Percentiles rank a stretch among this genome's conserved stretches.
phyloP scores from a whole-genome alignment of 2,329 filamentous ascomycete genomes.

The Hyphodiscus sp. region DNA sequence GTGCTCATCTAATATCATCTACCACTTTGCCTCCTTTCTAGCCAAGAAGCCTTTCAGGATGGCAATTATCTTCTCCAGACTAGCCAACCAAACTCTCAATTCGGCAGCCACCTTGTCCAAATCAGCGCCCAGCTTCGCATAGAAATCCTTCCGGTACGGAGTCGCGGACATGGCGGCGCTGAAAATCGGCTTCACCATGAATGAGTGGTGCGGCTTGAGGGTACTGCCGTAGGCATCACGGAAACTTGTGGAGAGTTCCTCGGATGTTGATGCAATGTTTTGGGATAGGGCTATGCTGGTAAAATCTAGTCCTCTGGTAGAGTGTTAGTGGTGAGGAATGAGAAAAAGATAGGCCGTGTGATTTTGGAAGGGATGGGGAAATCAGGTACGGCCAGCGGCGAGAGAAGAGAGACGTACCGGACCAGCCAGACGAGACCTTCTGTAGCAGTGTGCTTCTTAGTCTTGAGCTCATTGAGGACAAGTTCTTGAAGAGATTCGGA shows the following conservation, averaged over 20 bases:
- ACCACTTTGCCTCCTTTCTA: conserved; percentile 41
- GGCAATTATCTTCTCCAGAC: conserved; percentile 69
- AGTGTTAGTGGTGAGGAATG: too few species aligned
- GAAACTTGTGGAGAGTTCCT: conserved; percentile 86
- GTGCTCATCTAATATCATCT: conserved; percentile 9
- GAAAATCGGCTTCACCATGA: conserved; percentile 88
- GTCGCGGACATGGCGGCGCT: conserved; percentile 86
- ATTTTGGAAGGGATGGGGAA: background rate
- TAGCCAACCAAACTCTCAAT: conserved; percentile 65
- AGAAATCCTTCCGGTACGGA: conserved; percentile 92
- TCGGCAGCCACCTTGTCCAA: conserved; percentile 55
- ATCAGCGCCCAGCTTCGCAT: conserved; percentile 72
- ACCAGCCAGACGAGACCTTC: conserved; percentile 89
- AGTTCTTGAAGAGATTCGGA: conserved; percentile 84
- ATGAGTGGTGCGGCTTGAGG: conserved; percentile 86
- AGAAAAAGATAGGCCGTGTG: background rate
- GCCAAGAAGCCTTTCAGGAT: conserved; percentile 64
- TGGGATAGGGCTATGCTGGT: conserved; percentile 76
- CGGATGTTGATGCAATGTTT: conserved; percentile 60
- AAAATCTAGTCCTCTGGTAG: conserved; percentile 79
- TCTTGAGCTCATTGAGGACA: conserved; percentile 78
- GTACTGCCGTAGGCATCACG: conserved; percentile 75
- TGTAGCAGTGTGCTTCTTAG: conserved; percentile 80
- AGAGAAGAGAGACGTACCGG: conserved; percentile 50
- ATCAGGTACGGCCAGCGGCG: background rate